phyloP scores from a whole-genome alignment of 169 alveolate species.

The Babesia divergens region DNA sequence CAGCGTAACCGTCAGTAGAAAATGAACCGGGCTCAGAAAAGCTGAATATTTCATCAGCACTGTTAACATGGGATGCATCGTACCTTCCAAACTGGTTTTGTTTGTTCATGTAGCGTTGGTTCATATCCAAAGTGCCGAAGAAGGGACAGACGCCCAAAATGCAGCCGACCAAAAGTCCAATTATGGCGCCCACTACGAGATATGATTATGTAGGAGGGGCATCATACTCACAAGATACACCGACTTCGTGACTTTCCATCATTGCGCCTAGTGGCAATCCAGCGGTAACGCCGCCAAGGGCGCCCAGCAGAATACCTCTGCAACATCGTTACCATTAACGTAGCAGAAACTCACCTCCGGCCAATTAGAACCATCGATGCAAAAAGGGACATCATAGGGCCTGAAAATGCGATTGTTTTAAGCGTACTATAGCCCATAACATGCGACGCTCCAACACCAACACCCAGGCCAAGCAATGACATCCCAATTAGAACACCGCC shows the following conservation, averaged over 20 bases:
- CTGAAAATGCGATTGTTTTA: conserved; percentile 10
- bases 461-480: conserved; percentile 19
- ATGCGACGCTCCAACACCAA: conserved; percentile 14
- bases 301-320: conserved; percentile 48
- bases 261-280: conserved; percentile 37
- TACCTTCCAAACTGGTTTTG: conserved; percentile 36
- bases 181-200: conserved; percentile 29
- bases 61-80: background rate
- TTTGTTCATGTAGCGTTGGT: conserved; percentile 49
- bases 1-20: conserved; percentile 14
- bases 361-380: conserved; percentile 46
- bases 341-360: conserved; percentile 14
- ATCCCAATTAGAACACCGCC: conserved; percentile 25
- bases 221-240: conserved; percentile 24
- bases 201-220: background rate
- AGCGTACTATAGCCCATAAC: background rate
- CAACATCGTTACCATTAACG: background rate
- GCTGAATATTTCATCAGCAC: background rate
- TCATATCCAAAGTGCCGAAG: conserved; percentile 37
- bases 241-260: conserved; percentile 13
- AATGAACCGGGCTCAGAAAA: conserved; percentile 28
- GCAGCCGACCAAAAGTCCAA: conserved; percentile 29
- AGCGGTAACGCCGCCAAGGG: conserved; percentile 43
- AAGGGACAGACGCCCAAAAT: conserved; percentile 47
- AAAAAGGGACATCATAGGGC: conserved; percentile 37